Evolutionary conservation across 228 moss, liverwort and hornwort genomes (phyloP), one percentile per base, ranked within the genome.

Genomic region (Sphagnum fallax): DNA sequence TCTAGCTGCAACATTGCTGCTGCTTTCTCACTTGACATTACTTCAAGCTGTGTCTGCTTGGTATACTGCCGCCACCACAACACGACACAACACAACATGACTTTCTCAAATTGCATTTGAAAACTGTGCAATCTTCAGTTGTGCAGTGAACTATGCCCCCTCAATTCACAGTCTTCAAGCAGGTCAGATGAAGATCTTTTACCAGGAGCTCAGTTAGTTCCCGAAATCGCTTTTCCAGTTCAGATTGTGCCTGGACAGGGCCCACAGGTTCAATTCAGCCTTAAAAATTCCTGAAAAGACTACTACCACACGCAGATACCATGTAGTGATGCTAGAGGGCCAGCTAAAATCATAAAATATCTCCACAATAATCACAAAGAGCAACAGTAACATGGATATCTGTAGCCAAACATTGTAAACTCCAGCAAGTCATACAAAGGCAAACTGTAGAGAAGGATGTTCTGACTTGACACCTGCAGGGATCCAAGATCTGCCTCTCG

Each of bases 31-130:
- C 61, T 71, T 7, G 70, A 61, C 59, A 71, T 16, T 49, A 50
- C 62, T 50, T 71, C 70, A n/a, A 71, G 52, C 61, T 71, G 70
- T 5, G 70, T 62, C 70, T 71, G 70, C 70, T 71, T 71, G 62
- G 49, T 49, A 63, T 71, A 71, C 70, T 71, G 65, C 4, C 13
- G 18, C 15, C 62, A 16, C 15, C 16, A 8, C 32, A 47, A 50
- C 48, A 8, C 32, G 10, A 50, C 48, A 62, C 10, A 62, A 32
- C 32, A 32, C 2, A 32, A 32, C 32, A 32, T 32, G 32, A 32
- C 32, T 32, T 32, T 32, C 32, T 32, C 32, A 32, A 32, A 32
- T 32, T 32, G 32, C 2, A 32, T 32, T 32, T 32, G 32, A 32
- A 32, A 32, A 2, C 32, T 32, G 32, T 32, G 32, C 32, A 32